phyloP scores from a whole-genome alignment of 1,139 yeast genomes.

The Blastobotrys persicus region DNA sequence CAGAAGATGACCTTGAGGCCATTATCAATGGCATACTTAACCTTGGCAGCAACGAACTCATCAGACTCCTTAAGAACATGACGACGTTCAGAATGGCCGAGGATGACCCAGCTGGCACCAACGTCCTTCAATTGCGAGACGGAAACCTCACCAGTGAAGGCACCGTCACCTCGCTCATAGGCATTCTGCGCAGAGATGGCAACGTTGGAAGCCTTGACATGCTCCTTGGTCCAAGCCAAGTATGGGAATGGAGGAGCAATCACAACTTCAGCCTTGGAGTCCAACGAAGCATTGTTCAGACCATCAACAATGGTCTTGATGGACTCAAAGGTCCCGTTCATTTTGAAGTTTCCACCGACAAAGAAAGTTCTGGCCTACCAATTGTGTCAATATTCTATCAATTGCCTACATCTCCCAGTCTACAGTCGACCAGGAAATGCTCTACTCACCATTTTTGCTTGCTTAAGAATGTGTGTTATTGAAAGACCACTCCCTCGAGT shows the following conservation, averaged over 20 bases:
- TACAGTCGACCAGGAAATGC: neutral
- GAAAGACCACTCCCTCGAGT: neutral
- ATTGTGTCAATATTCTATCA: neutral
- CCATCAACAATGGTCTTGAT: constrained; percentile 78
- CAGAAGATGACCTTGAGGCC: constrained; percentile 91
- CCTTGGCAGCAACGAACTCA: constrained; percentile 90
- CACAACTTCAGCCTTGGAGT: constrained; percentile 80
- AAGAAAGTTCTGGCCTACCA: constrained; percentile 85
- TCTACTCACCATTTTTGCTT: constrained; percentile 17
- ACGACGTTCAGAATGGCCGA: constrained; percentile 99
- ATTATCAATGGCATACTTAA: constrained; percentile 85
- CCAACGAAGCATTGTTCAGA: constrained; percentile 75
- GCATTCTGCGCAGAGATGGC: constrained; percentile 88
- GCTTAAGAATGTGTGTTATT: neutral
- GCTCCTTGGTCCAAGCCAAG: constrained; percentile 71
- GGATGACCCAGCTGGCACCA: constrained; percentile 91
- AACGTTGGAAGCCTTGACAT: constrained; percentile 67
- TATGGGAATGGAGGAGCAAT: constrained; percentile 96
- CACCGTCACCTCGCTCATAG: constrained; percentile 85
- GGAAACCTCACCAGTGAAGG: constrained; percentile 96
- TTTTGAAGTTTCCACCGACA: constrained; percentile 95
- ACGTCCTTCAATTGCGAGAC: constrained; percentile 86
- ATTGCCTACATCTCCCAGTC: constrained; percentile 1
- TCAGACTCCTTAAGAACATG: constrained; percentile 86
- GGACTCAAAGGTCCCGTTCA: constrained; percentile 92